These are phyloP conservation scores for Aristolochia fimbriata DNA, from an alignment of 164 flowering plant genomes.

Conservation along the genomic window DNA sequence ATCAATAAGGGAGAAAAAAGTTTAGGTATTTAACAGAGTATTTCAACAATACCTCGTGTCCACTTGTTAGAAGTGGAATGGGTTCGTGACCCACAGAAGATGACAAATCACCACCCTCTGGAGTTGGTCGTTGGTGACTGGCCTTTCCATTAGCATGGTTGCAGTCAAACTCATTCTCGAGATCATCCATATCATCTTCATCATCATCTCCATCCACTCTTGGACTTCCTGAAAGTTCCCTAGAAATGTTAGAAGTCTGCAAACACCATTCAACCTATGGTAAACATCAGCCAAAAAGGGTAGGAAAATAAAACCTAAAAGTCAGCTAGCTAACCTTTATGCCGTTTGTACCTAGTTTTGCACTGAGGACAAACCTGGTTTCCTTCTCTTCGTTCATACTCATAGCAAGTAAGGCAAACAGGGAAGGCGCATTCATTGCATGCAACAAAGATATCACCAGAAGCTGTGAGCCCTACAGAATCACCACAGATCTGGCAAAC, in stretches of 20 bases:
- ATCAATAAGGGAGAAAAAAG: neutral
- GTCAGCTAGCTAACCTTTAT: conserved; percentile 46
- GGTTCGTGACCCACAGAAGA: conserved; percentile 81
- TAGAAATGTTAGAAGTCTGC: neutral
- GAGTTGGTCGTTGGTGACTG: conserved; percentile 23
- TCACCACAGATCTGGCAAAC: conserved; percentile 97
- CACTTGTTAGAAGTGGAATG: conserved; percentile 85
- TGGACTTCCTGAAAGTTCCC: conserved; percentile 64
- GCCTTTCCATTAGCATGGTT: conserved; percentile 39
- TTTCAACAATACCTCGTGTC: conserved; percentile 48
- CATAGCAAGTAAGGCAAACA: conserved; percentile 93
- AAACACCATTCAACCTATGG: neutral
- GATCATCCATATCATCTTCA: conserved; percentile 88
- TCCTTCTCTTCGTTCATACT: conserved; percentile 93
- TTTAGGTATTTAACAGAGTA: neutral
- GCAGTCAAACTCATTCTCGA: conserved; percentile 82
- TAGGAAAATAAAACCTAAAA: too few relatives aligned
- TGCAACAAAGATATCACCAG: conserved; percentile 85
- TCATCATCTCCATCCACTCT: conserved; percentile 98
- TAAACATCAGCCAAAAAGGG: too few relatives aligned
- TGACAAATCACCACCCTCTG: conserved; percentile 64
- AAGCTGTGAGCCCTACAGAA: conserved; percentile 58
- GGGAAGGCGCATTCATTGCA: conserved; percentile 99
- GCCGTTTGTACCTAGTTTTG: conserved; percentile 93
- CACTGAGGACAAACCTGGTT: conserved; percentile 91